Base-by-base conservation (phyloP, 2,329 filamentous ascomycete genomes). In the Nemania serpens region DNA sequence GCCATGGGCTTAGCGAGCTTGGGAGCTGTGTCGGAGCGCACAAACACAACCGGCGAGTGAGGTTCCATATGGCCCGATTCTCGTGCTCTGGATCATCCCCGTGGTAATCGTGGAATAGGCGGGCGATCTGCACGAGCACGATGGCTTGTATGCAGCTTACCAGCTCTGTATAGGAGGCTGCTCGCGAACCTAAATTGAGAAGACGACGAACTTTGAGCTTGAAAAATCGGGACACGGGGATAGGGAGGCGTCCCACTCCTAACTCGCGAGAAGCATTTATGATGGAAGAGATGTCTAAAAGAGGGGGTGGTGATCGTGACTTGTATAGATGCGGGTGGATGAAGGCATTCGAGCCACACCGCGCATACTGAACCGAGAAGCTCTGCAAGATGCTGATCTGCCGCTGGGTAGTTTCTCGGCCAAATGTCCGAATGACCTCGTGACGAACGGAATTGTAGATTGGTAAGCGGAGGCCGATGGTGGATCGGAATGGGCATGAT, bases 1-100 rank as follows among this genome's bases (percentile, higher is more conserved):
- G 52, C 52, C 52, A 55, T 1, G 50, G 52, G 29, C 33, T 55
- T 10, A 46, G 29, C 3, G 42, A 39, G 52, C 52, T 55, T 13
- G 42, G 43, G 9, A 45, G 52, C 42, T 47, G 42, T 9, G 42
- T 25, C 29, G 52, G 52, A 17, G 42, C 52, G 29, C 33, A 6
- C 18, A 15, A 18, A 41, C 42, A 46, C 25, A 55, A 18, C 33
- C 3, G 2, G 29, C 22, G 42, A 17, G 42, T 39, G 18, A 46
- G 52, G 13, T 29, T 17, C 52, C 41, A 36, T 20, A 55, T 47
- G 1, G 33, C 41, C 39, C 17, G 25, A 39, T 45, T 37, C 2
- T 55, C 42, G 13, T 12, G 17, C 18, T 55, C 52, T 29, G 25
- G 52, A 5, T 46, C 50, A 37, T 53, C 50, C 10, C 43, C 50